Conservation (phyloP, 2,329 filamentous ascomycete species). For the Colletotrichum shisoi region DNA sequence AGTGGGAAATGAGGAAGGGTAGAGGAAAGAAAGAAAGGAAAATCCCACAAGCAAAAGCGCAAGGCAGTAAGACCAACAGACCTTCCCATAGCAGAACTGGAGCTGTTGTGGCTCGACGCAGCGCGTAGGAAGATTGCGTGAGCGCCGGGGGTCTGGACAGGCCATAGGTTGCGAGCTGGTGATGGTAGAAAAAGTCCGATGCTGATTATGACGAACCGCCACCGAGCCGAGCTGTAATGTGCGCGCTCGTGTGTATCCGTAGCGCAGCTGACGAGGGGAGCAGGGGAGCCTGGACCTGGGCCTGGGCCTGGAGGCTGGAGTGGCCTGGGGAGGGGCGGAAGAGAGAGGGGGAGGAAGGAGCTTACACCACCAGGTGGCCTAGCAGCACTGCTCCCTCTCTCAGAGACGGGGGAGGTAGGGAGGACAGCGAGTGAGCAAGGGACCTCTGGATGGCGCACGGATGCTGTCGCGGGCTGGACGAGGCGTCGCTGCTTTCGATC, state of each 20-base stretch:
- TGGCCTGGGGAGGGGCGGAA: too few relatives aligned
- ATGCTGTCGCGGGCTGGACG: slow-evolving; percentile 35
- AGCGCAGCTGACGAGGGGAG: slow-evolving; percentile 14
- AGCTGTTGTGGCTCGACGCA: slow-evolving; percentile 7
- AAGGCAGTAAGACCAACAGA: neutral
- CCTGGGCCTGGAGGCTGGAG: neutral
- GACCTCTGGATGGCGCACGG: slow-evolving; percentile 30
- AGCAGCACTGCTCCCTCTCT: slow-evolving; percentile 2
- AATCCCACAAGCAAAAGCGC: neutral
- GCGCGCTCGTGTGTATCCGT: neutral
- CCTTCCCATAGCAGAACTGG: neutral
- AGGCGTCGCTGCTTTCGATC: slow-evolving; percentile 36
- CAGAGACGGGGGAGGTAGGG: slow-evolving; percentile 17
- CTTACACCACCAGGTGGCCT: slow-evolving; percentile 30
- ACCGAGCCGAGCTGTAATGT: slow-evolving; percentile 25
- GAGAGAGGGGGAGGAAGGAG: slow-evolving; percentile 2
- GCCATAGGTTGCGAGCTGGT: slow-evolving; percentile 21
- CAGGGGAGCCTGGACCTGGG: slow-evolving; percentile 1
- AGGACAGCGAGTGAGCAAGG: slow-evolving; percentile 24
- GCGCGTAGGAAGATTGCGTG: slow-evolving; percentile 32
- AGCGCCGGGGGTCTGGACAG: slow-evolving; percentile 6
- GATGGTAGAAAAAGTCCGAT: slow-evolving; percentile 25
- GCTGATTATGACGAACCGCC: slow-evolving; percentile 32
- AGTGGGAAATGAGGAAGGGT: neutral
- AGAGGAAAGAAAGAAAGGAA: neutral